Conservation (phyloP, 345 rosid species). For the Raphanus sativus region DNA sequence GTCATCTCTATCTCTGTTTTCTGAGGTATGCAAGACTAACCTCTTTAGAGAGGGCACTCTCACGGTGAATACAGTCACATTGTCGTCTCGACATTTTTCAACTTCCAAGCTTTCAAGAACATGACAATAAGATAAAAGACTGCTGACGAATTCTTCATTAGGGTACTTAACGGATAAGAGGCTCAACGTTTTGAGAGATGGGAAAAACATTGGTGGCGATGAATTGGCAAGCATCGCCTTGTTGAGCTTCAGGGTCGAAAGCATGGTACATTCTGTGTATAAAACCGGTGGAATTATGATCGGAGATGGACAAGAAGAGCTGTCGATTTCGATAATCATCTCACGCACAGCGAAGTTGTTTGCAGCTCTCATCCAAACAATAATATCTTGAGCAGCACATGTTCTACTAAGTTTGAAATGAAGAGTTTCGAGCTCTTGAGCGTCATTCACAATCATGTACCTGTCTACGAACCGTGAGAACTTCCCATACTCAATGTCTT, state of each 20-base stretch:
- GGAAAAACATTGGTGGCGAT: not conserved
- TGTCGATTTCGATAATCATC: not conserved
- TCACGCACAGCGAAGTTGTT: not conserved
- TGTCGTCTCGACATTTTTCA: not conserved
- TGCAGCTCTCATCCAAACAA: constrained; percentile 11
- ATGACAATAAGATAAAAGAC: constrained; percentile 23
- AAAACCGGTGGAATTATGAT: not conserved
- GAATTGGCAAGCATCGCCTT: not conserved
- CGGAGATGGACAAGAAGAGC: not conserved
- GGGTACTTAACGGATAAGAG: constrained; percentile 8
- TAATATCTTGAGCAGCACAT: not conserved
- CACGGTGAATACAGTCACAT: constrained; percentile 7
- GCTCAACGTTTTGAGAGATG: not conserved
- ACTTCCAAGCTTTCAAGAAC: constrained; percentile 20
- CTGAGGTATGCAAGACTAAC: not conserved
- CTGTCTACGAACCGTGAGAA: not conserved
- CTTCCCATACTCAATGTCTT: not conserved
- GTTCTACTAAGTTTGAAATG: not conserved
- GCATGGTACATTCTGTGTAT: not conserved
- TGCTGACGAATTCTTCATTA: not conserved
- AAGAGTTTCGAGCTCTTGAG: not conserved
- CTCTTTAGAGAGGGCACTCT: constrained; percentile 4
- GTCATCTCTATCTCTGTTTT: not conserved
- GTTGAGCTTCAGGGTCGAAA: constrained; percentile 7
- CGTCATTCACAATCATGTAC: not conserved